Evolutionary conservation across 2,329 filamentous ascomycete species (phyloP).

Genomic region (Arthrobotrys megalospora): DNA sequence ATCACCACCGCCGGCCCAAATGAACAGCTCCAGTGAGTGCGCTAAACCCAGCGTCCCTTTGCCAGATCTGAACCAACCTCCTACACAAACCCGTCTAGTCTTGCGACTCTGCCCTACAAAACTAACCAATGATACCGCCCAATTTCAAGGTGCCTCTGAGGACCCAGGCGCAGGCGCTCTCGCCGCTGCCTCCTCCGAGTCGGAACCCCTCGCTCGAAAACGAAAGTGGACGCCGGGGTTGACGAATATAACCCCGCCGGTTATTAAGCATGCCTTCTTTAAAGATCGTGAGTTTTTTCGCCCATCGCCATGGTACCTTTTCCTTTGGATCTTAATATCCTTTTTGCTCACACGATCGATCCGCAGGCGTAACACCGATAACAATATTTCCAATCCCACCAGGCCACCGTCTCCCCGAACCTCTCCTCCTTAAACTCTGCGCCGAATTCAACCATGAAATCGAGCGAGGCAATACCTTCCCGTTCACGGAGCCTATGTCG

Average conservation of each 20-base stretch:
- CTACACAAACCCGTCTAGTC: background rate
- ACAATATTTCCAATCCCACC: slow-evolving; percentile 79
- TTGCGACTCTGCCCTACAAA: background rate
- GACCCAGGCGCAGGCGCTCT: slow-evolving; percentile 19
- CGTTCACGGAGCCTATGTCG: slow-evolving; percentile 77
- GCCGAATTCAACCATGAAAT: slow-evolving; percentile 80
- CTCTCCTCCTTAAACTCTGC: slow-evolving; percentile 76
- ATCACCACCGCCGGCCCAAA: slow-evolving; percentile 58
- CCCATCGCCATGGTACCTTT: too few species aligned
- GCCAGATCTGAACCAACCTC: slow-evolving; percentile 17
- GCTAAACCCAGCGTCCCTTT: slow-evolving; percentile 34
- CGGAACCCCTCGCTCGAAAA: slow-evolving; percentile 46
- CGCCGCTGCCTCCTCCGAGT: slow-evolving; percentile 44
- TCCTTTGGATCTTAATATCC: too few species aligned
- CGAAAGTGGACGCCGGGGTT: slow-evolving; percentile 56
- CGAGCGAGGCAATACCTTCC: slow-evolving; percentile 80
- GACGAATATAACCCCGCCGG: slow-evolving; percentile 38
- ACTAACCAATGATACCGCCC: slow-evolving; percentile 28
- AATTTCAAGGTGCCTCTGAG: slow-evolving; percentile 25
- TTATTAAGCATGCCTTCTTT: slow-evolving; percentile 58
- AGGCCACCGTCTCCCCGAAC: slow-evolving; percentile 74
- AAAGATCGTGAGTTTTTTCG: slow-evolving; percentile 55
- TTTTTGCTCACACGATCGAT: background rate
- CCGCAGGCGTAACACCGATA: slow-evolving; percentile 73
- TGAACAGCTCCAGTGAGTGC: slow-evolving; percentile 59